Percentiles rank a stretch among this genome's conserved stretches.
These are phyloP conservation scores for Sanghuangporus sanghuang DNA, from an alignment of 1,284 basidiomycete species.

Conservation along the genomic window DNA sequence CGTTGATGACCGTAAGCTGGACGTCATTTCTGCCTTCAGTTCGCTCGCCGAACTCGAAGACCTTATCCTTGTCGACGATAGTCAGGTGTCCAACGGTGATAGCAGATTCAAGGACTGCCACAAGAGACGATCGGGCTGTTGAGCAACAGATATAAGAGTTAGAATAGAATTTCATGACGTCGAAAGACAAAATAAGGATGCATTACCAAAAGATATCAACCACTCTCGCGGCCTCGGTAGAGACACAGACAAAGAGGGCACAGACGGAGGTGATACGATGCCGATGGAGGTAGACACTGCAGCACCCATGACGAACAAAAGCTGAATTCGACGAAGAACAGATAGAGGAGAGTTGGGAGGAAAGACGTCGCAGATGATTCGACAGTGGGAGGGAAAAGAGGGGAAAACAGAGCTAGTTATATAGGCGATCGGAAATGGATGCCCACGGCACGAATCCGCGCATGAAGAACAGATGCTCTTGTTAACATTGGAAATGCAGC, in stretches of 20 bases:
- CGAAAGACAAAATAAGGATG: neutral
- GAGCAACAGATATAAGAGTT: neutral
- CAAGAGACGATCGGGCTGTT: slow-evolving; percentile 58
- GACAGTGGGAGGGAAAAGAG: neutral
- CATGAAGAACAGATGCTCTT: neutral
- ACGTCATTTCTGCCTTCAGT: slow-evolving; percentile 51
- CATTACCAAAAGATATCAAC: slow-evolving; percentile 14
- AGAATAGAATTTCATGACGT: neutral
- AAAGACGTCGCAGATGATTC: neutral
- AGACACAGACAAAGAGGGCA: slow-evolving; percentile 15
- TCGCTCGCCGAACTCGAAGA: slow-evolving; percentile 51
- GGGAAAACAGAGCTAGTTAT: neutral
- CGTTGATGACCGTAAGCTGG: slow-evolving; percentile 59
- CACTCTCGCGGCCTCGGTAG: slow-evolving; percentile 12
- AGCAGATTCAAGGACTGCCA: slow-evolving; percentile 52
- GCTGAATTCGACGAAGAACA: neutral
- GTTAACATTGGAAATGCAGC: slow-evolving; percentile 7
- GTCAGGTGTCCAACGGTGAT: slow-evolving; percentile 57
- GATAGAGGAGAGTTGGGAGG: neutral
- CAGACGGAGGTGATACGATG: slow-evolving; percentile 14
- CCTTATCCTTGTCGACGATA: slow-evolving; percentile 54
- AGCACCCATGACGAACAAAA: slow-evolving; percentile 11
- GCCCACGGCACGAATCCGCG: neutral
- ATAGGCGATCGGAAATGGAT: neutral
- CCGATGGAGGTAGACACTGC: slow-evolving; percentile 11